Conservation (phyloP, 164 flowering plant genomes). For the Aristolochia contorta region DNA sequence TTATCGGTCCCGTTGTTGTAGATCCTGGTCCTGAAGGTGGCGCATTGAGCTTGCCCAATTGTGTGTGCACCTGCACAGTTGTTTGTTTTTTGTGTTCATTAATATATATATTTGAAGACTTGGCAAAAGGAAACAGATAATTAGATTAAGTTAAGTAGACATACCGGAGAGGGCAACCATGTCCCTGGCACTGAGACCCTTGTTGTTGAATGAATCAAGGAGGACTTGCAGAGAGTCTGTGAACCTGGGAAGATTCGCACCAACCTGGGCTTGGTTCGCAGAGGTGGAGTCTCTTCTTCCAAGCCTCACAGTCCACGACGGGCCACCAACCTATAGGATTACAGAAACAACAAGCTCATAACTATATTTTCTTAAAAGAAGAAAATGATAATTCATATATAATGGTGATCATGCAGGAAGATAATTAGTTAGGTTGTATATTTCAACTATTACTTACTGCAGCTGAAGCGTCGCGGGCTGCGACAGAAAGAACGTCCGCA, state of each 20-base stretch:
- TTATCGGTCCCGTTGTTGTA: slow-evolving; percentile 23
- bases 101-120: too few relatives aligned
- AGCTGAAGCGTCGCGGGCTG: slow-evolving; percentile 15
- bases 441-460: slow-evolving; percentile 3
- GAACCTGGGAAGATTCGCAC: slow-evolving; percentile 4
- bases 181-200: slow-evolving; percentile 6
- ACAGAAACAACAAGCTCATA: too few relatives aligned
- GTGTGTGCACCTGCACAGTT: slow-evolving; percentile 30
- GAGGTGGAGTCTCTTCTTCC: slow-evolving; percentile 21
- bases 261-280: slow-evolving; percentile 5
- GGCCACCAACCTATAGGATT: not conserved
- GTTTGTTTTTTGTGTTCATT: not conserved
- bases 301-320: slow-evolving; percentile 8
- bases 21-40: slow-evolving; percentile 18
- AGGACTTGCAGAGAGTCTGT: slow-evolving; percentile 4
- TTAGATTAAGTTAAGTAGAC: too few relatives aligned
- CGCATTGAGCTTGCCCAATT: slow-evolving; percentile 30
- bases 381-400: too few relatives aligned
- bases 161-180: slow-evolving; percentile 12
- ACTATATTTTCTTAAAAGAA: too few relatives aligned
- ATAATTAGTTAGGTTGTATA: too few relatives aligned
- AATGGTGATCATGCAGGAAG: too few relatives aligned
- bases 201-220: not conserved
- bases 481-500: slow-evolving; percentile 26
- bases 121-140: too few relatives aligned